A percentile compares a stretch with the other conserved stretches of the same genome.
phyloP scores from a whole-genome alignment of 441 rosid genomes.

The Omphalea diandra region DNA sequence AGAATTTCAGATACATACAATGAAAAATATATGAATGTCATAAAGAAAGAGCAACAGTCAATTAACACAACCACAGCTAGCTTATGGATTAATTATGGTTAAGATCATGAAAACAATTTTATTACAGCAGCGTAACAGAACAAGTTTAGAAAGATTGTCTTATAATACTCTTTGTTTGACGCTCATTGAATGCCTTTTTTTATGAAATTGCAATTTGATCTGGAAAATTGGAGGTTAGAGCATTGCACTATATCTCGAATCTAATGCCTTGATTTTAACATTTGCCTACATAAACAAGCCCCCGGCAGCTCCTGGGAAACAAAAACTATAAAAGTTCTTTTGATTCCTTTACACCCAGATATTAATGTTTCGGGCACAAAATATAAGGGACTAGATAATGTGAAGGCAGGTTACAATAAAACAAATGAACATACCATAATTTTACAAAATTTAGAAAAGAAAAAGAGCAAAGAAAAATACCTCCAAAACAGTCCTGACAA shows the following conservation, averaged over 20 bases:
- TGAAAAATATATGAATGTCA: not conserved
- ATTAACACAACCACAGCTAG: not conserved
- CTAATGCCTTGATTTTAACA: not conserved
- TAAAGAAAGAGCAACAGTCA: no score
- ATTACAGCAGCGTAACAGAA: no score
- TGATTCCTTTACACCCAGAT: not conserved
- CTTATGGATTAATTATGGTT: not conserved
- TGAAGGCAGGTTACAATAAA: not conserved
- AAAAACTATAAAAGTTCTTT: not conserved
- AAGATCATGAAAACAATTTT: not conserved
- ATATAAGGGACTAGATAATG: not conserved
- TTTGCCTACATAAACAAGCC: not conserved
- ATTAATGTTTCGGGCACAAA: not conserved
- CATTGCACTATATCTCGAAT: not conserved
- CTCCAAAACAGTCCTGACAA: conserved; percentile 72
- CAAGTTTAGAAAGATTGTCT: no score
- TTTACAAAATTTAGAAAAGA: not conserved
- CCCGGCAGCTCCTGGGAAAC: not conserved
- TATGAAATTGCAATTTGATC: not conserved
- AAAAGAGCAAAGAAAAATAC: conserved; percentile 30
- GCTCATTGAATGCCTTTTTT: no score
- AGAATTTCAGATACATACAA: not conserved
- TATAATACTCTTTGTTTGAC: no score
- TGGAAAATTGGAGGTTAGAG: not conserved
- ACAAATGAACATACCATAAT: not conserved